Base-by-base conservation (phyloP, 345 rosid genomes). In the Eucalyptus leucophloia region DNA sequence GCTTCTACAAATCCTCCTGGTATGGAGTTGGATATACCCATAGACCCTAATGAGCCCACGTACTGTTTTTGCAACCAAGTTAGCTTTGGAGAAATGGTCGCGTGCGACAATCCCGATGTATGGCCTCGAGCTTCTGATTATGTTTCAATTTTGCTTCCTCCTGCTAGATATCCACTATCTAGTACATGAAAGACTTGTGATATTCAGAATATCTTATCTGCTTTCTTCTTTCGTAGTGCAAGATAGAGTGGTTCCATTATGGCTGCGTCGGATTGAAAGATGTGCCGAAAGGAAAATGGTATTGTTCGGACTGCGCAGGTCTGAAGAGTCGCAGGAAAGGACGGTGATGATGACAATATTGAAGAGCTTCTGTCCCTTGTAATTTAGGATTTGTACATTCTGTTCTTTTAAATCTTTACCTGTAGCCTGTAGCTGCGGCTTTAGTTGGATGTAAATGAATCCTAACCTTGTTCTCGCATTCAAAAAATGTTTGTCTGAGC, bases 211-310 rank as follows among this genome's bases (percentile, higher is more conserved):
- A 90, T 72, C 87, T 93, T 28, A 92, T 44, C 26, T 14, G 54
- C 88, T 30, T 89, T 34, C 77, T 49, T 34, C 88, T 88, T 88
- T 88, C 67, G 32, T 96, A 98, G 99, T 97, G 99, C 95, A 96
- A 95, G 93, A 97, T 98, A 92, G 99, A 98, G 91, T 98, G 99
- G 99, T 97, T 98, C 92, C 99, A 97, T 92, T 98, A 97, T 56
- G 98, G 98, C 3, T 98, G 99, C 44, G 99, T 98, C 45, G 98
- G 98, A 67, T 89, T 97, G 90, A 98, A 95, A 87, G 98, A 96
- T 91, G 96, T 95, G 82, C 98, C 98, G 6, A 98, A 92, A 90
- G 99, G 99, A 65, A 98, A 98, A 92, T 98, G 99, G 99, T 96
- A 93, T 81, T 98, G 99, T 82, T 91, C 98, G 15, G 96, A 94